Evolutionary conservation across 139 green algal species (phyloP), one percentile per base, ranked within the genome.

Genomic region (Chlorokybus atmophyticus): DNA sequence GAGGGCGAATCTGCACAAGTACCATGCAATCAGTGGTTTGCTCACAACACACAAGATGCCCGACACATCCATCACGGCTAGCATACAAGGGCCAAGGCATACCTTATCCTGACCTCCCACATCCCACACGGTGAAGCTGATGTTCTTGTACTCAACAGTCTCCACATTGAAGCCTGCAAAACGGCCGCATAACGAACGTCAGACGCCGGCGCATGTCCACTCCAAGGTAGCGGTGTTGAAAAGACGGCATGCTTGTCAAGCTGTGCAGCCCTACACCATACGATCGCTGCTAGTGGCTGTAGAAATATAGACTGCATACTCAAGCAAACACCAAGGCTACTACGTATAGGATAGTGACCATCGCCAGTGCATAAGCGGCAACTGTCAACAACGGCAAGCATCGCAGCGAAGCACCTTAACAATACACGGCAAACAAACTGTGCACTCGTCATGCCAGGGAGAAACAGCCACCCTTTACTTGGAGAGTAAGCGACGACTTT

Each of bases 81-180:
- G n/a, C n/a, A n/a, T n/a, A n/a, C n/a, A n/a, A n/a, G n/a, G n/a
- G n/a, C n/a, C n/a, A n/a, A 10, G 25, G 23, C 70, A 19, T 60
- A 90, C 82, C 87, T 94, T 95, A 72, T 94, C 86, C 75, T 95
- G 87, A 58, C 87, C 87, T 44, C 87, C 70, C 2, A 78, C 70
- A 50, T 78, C 69, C 70, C 70, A 78, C 61, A 78, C 70, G 5
- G 87, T 95, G 74, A 95, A 94, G 58, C 68, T 80, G 58, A 95
- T 88, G 82, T 95, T 95, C 74, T 95, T 95, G 82, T 95, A 95
- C 70, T 95, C 81, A 14, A 79, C 71, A 30, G 66, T 96, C 75
- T 97, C 88, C 27, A 96, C 88, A 66, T 93, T 93, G 76, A 88
- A 90, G 24, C 75, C 77, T 84, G 75, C 26, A 14, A 10, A 57